phyloP scores from a whole-genome alignment of 495 filamentous ascomycete species.

The Bacidia gigantensis region DNA sequence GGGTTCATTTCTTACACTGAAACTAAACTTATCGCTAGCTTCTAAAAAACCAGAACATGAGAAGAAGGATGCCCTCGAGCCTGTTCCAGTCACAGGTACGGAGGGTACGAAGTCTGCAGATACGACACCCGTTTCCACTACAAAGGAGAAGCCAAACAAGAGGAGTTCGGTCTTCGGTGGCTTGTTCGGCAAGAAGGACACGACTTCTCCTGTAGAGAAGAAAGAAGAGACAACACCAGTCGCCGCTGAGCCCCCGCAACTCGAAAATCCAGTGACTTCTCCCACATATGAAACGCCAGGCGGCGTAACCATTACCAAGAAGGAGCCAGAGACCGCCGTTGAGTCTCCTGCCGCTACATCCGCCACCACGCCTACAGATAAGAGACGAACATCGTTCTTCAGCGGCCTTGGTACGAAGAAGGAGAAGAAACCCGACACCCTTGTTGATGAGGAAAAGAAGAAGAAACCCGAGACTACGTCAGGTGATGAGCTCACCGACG shows the following conservation, averaged over 20 bases:
- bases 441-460: conserved; percentile 32
- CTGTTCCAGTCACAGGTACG: neutral
- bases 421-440: conserved; percentile 35
- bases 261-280: conserved; percentile 9
- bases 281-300: conserved; percentile 25
- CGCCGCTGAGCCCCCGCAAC: conserved; percentile 36
- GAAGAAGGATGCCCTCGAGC: neutral
- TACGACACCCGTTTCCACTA: conserved; percentile 9
- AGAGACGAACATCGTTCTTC: conserved; percentile 45
- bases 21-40: neutral
- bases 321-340: conserved; percentile 11
- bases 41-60: neutral
- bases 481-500: conserved; percentile 35
- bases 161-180: conserved; percentile 37
- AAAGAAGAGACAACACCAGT: conserved; percentile 28
- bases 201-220: conserved; percentile 38
- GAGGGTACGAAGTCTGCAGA: conserved; percentile 7
- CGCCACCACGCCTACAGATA: conserved; percentile 27
- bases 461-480: conserved; percentile 35
- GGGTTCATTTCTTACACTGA: neutral
- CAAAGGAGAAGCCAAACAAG: conserved; percentile 28
- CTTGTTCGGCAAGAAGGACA: conserved; percentile 39
- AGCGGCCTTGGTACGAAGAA: conserved; percentile 36
- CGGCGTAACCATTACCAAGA: conserved; percentile 16
- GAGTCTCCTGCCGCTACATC: conserved; percentile 18